phyloP scores from a whole-genome alignment of 2,329 filamentous ascomycete species.

The Teratosphaeria zuluensis region DNA sequence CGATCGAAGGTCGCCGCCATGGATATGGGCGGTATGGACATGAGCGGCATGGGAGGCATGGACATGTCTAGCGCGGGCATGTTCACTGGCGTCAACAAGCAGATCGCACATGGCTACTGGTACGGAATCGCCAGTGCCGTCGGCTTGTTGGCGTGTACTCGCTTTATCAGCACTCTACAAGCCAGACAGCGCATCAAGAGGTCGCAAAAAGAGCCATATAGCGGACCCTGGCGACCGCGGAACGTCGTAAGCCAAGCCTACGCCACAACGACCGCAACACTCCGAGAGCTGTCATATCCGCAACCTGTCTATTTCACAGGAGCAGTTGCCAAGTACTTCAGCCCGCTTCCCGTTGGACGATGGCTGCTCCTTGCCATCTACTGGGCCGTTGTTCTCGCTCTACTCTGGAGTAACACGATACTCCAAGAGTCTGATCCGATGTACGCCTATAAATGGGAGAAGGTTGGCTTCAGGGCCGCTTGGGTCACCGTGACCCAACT shows the following conservation, averaged over 20 bases:
- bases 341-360: slow-evolving; percentile 20
- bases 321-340: slow-evolving; percentile 21
- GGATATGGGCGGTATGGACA: slow-evolving; percentile 14
- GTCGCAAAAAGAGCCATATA: slow-evolving; percentile 4
- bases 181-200: neutral
- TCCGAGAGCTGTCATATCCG: slow-evolving; percentile 19
- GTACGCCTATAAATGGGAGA: slow-evolving; percentile 37
- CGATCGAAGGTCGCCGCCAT: neutral
- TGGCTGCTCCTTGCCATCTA: slow-evolving; percentile 21
- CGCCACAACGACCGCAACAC: slow-evolving; percentile 17
- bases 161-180: slow-evolving; percentile 2
- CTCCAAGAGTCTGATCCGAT: slow-evolving; percentile 15
- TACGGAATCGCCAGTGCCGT: slow-evolving; percentile 18
- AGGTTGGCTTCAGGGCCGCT: slow-evolving; percentile 57
- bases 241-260: slow-evolving; percentile 15
- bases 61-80: slow-evolving; percentile 17
- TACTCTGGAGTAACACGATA: slow-evolving; percentile 23
- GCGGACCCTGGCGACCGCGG: slow-evolving; percentile 13
- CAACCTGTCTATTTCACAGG: slow-evolving; percentile 23
- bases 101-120: slow-evolving; percentile 20
- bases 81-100: slow-evolving; percentile 16
- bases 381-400: slow-evolving; percentile 20
- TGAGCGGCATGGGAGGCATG: slow-evolving; percentile 15
- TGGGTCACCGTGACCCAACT: slow-evolving; percentile 58
- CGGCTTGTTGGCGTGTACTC: slow-evolving; percentile 13